Percentiles rank a stretch among this genome's conserved stretches.
Evolutionary conservation across 2,329 filamentous ascomycete genomes (phyloP).

Genomic region (Lachnellula cervina): DNA sequence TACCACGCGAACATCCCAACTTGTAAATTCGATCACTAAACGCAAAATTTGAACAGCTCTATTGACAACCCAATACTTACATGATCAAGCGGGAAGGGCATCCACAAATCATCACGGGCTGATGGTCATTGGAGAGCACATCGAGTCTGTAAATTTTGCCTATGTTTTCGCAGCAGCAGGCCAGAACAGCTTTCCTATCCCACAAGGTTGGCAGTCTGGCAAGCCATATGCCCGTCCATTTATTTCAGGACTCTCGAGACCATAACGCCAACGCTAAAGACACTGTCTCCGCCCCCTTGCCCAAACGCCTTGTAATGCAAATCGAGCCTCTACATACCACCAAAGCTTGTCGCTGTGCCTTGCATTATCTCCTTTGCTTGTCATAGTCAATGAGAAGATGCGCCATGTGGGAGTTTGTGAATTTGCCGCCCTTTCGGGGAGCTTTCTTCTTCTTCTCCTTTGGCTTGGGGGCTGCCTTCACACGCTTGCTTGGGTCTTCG

Average conservation of each 20-base stretch:
- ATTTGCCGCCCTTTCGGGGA: conserved; percentile 31
- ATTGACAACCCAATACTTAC: neutral
- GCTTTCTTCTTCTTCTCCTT: conserved; percentile 36
- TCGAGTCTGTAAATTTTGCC: neutral
- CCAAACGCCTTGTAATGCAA: neutral
- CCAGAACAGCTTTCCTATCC: neutral
- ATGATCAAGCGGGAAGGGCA: neutral
- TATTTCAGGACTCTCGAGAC: neutral
- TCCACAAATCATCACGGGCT: no score
- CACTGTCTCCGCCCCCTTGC: neutral
- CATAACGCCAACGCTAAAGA: conserved; percentile 9
- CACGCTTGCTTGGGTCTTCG: conserved; percentile 34
- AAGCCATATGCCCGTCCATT: neutral
- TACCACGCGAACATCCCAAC: neutral
- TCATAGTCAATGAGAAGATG: conserved; percentile 27
- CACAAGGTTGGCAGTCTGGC: neutral
- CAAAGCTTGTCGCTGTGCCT: neutral
- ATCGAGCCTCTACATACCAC: neutral
- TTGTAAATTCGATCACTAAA: neutral
- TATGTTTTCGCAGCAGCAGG: neutral
- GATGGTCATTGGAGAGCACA: neutral
- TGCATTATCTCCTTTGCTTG: neutral
- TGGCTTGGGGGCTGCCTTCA: conserved; percentile 31
- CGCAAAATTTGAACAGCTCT: neutral
- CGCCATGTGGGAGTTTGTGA: conserved; percentile 33